Base-by-base conservation (phyloP, 306 rosid genomes). In the Ziziphus jujuba region DNA sequence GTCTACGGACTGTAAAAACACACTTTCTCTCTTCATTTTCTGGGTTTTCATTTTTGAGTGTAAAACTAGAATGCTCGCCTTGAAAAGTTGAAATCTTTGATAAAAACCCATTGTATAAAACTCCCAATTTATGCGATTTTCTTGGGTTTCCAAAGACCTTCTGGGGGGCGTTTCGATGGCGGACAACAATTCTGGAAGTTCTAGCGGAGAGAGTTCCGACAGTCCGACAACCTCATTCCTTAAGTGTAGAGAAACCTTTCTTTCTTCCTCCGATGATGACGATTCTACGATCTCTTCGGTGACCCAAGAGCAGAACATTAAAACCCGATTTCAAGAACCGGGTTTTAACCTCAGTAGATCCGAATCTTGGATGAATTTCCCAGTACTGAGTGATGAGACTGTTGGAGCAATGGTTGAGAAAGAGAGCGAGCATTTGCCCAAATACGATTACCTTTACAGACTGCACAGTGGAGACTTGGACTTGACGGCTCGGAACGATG, bases 401-500 rank as follows among this genome's bases (percentile, higher is more conserved):
- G 16, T 87, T 65, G 59, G 63, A 43, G 56, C 49, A 66, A 68
- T 89, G 92, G 71, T 81, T 71, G 79, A 73, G 77, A 85, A 60
- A 66, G 96, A 89, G 82, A 75, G 52, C 8, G 84, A 82, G 20
- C 80, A 76, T 79, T 72, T 85, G 70, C 96, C 98, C 34, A 71
- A 35, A 20, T 71, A 31, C 58, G 95, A 87, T 87, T 91, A 89
- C 67, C 77, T 89, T 25, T 66, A 63, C 55, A 85, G 86, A 68
- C 69, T 91, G 65, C 85, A 81, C 49, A 61, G 78, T 66, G 87
- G 91, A 78, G 91, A 82, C 66, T 81, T 93, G 67, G 87, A 87
- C 66, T 77, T 87, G 80, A 82, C 69, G 73, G 71, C 79, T 47
- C 81, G 98, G 62, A 79, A 38, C 22, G 81, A 85, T 43, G 91